Conservation (phyloP, 768 basidiomycete species). For the Leccinum aurantiacum region DNA sequence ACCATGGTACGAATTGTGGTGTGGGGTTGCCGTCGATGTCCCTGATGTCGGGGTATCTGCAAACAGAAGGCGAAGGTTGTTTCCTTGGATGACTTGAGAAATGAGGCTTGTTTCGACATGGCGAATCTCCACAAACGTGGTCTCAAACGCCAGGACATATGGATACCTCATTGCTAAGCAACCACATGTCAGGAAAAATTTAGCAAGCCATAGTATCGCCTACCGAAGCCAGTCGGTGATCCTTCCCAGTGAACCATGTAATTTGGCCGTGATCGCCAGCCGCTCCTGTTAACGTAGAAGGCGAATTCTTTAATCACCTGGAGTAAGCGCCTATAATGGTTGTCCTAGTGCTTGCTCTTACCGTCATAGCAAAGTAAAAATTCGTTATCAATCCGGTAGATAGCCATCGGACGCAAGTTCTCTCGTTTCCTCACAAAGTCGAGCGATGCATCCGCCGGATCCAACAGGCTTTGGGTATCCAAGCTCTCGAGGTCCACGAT, state of each 20-base stretch:
- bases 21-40: conserved; percentile 51
- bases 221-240: conserved; percentile 89
- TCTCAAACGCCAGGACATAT: conserved; percentile 95
- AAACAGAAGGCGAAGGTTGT: conserved; percentile 86
- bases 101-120: conserved; percentile 91
- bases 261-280: conserved; percentile 83
- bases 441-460: conserved; percentile 86
- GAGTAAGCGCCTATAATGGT: conserved; percentile 8
- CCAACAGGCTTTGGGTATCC: conserved; percentile 94
- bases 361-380: conserved; percentile 98
- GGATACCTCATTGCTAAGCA: conserved; percentile 87
- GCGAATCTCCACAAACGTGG: conserved; percentile 93
- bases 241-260: conserved; percentile 99
- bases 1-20: conserved; percentile 37
- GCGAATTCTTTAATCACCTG: conserved; percentile 74
- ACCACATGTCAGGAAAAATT: conserved; percentile 5
- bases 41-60: conserved; percentile 90
- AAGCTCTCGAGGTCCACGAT: conserved; percentile 96
- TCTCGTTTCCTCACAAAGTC: conserved; percentile 93
- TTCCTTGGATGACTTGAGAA: conserved; percentile 93
- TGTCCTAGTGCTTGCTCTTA: conserved; percentile 37
- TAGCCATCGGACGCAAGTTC: conserved; percentile 89
- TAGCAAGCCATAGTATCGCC: conserved; percentile 9
- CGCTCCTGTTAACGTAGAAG: conserved; percentile 97
- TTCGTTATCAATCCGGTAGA: conserved; percentile 95